Conservation (phyloP, 1,284 basidiomycete genomes). For the Trametes hirsuta region DNA sequence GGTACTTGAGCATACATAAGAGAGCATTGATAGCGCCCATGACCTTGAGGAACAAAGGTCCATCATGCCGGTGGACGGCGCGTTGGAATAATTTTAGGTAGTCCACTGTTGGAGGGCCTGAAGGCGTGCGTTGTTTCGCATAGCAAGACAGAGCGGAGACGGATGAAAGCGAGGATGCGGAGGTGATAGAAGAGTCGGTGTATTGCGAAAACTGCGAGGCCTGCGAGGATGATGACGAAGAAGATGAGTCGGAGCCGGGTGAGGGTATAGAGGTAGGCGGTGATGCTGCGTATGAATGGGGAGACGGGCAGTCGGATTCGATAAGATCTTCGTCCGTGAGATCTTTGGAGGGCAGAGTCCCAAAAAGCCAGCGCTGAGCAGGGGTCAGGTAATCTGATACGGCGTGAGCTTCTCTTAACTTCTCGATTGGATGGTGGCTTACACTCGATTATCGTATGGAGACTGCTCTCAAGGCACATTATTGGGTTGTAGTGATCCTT, state of each 20-base stretch:
- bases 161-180: conserved; percentile 30
- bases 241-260: conserved; percentile 15
- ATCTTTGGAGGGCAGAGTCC: conserved; percentile 57
- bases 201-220: conserved; percentile 27
- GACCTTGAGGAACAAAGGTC: conserved; percentile 67
- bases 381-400: conserved; percentile 67
- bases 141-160: conserved; percentile 40
- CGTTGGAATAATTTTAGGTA: conserved; percentile 63
- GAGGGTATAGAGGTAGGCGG: conserved; percentile 33
- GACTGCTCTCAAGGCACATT: conserved; percentile 66
- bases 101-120: conserved; percentile 39
- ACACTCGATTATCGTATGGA: conserved; percentile 74
- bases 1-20: conserved; percentile 65
- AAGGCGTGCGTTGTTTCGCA: conserved; percentile 33
- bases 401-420: conserved; percentile 8
- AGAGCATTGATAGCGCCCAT: conserved; percentile 61
- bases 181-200: conserved; percentile 25
- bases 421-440: conserved; percentile 30
- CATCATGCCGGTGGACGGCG: conserved; percentile 64
- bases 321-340: conserved; percentile 40
- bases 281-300: conserved; percentile 29
- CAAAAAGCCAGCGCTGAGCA: conserved; percentile 63
- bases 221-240: conserved; percentile 27
- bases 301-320: conserved; percentile 2
- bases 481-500: conserved; percentile 82